A percentile compares a stretch with the other conserved stretches of the same genome.
Conservation (phyloP, 495 filamentous ascomycete genomes). For the Tuber melanosporum region DNA sequence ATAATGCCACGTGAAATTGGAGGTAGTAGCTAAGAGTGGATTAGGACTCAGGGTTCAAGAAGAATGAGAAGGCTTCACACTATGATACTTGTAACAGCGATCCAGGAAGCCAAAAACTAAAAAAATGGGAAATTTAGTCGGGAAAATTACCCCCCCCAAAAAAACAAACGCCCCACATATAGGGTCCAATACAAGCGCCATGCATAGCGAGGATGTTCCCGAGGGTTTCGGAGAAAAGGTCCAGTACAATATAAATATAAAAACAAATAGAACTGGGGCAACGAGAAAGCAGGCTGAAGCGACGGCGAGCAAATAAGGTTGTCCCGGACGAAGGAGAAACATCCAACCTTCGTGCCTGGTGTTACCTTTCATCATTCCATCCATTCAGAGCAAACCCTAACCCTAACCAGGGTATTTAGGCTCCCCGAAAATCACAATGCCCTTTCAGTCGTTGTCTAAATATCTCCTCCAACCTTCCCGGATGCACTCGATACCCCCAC, state of each 20-base stretch:
- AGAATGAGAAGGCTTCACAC: neutral
- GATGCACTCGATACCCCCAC: slow-evolving; percentile 45
- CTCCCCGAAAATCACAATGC: neutral
- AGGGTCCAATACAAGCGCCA: neutral
- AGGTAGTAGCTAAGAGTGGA: neutral
- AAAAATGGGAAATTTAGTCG: neutral
- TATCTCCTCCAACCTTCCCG: slow-evolving; percentile 42
- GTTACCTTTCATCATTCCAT: neutral
- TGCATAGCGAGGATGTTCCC: neutral
- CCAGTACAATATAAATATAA: neutral
- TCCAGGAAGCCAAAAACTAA: neutral
- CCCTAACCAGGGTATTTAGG: neutral
- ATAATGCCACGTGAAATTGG: neutral
- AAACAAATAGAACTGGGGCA: neutral
- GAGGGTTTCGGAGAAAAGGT: neutral
- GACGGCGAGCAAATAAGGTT: neutral
- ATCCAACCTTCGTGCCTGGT: neutral
- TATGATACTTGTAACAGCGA: neutral
- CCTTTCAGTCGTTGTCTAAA: slow-evolving; percentile 38
- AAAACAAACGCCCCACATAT: slow-evolving; percentile 3
- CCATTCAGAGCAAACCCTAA: neutral
- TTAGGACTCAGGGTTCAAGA: neutral
- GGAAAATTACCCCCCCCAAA: neutral
- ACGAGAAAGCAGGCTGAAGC: neutral
- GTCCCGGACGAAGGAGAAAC: neutral